Base-by-base conservation (phyloP, 805 yeast genomes). In the Pichia manshurica region DNA sequence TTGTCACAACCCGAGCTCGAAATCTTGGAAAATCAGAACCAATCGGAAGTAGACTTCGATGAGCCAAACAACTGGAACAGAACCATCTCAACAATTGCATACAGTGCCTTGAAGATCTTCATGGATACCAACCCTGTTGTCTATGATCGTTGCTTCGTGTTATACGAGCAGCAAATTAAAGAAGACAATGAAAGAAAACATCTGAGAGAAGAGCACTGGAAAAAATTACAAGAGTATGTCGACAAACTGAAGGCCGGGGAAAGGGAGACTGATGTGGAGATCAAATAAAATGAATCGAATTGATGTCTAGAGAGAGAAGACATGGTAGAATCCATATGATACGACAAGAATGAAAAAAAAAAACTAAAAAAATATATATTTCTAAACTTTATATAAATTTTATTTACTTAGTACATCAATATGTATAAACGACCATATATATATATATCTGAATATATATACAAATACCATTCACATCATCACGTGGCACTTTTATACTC, bases 91-190 rank as follows among this genome's bases (percentile, higher is more conserved):
- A 81, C 87, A 42, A 78, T 91, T 73, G 95, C 96, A 2, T 89
- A 80, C 68, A 86, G 85, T 49, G 96, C 98, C 0, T 73, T 93
- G 58, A 89, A 89, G 64, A 84, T 87, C 47, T 90, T 93, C 61
- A 80, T 90, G 81, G 97, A 91, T 60, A 84, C 93, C 45, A 90
- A 90, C 64, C 95, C 96, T 15, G 82, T 83, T 8, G 72, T 91
- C 22, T 93, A 87, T 66, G 96, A 90, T 63, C 90, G 89, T 62
- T 91, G 98, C 63, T 85, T 95, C n/a, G 76, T 87, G 57, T 67
- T 87, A 53, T 89, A 89, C 65, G 84, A 88, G 57, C 87, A 87
- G 57, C 81, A 86, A 43, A 71, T 84, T 50, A 86, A 81, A 57
- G 89, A 84, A 55, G 87, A 84, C 61, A 77, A 77, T 55, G 77